Evolutionary conservation across 2,329 filamentous ascomycete species (phyloP).

Genomic region (Biscogniauxia sp.): DNA sequence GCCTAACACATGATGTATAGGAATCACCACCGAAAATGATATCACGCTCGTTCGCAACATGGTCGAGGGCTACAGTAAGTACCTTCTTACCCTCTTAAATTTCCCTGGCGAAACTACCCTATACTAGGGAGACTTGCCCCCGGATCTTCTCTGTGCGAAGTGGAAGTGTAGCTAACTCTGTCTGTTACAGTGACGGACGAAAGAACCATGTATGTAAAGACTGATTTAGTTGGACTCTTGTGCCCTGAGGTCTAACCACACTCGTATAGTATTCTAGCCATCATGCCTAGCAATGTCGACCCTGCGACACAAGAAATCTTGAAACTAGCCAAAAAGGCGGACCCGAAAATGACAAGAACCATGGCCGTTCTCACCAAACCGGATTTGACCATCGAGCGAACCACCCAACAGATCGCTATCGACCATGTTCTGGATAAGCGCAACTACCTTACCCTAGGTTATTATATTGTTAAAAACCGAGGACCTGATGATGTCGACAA

Average conservation of each 20-base stretch:
- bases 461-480: slow-evolving; percentile 48
- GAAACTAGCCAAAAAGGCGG: slow-evolving; percentile 34
- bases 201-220: slow-evolving; percentile 41
- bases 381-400: slow-evolving; percentile 48
- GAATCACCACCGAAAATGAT: slow-evolving; percentile 44
- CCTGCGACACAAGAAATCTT: slow-evolving; percentile 40
- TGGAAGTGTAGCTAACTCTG: not conserved
- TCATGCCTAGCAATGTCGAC: slow-evolving; percentile 38
- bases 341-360: slow-evolving; percentile 29
- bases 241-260: not conserved
- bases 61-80: slow-evolving; percentile 43
- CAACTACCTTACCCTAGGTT: slow-evolving; percentile 43
- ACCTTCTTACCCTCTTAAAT: not conserved
- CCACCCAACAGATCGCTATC: slow-evolving; percentile 37
- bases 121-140: not conserved
- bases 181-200: slow-evolving; percentile 34
- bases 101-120: not conserved
- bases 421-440: slow-evolving; percentile 42
- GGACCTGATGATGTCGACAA: slow-evolving; percentile 40
- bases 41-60: slow-evolving; percentile 45
- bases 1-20: slow-evolving; percentile 17
- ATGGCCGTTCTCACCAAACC: slow-evolving; percentile 46
- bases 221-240: not conserved
- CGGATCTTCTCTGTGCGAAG: not conserved
- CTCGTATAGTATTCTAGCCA: slow-evolving; percentile 26